Evolutionary conservation across 768 basidiomycete genomes (phyloP), one percentile per base, ranked within the genome.

Genomic region (Tylopilus subfusipes): DNA sequence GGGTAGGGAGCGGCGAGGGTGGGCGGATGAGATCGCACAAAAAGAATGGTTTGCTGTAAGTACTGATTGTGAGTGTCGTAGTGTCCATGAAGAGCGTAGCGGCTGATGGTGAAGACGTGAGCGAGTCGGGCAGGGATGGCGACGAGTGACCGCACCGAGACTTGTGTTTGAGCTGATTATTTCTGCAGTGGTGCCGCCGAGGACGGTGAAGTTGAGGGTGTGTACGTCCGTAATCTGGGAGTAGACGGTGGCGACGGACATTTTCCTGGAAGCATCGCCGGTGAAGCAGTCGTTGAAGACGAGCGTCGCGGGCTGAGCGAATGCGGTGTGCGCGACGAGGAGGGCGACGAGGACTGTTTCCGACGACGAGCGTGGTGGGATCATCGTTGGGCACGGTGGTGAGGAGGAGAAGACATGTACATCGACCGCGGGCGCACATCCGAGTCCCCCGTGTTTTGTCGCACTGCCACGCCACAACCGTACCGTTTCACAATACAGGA

Each of bases 21-120:
- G 93, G 90, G 25, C 86, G 84, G 40, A 98, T 73, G n/a, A 83
- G 78, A 24, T 79, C 68, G 70, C 96, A 98, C 57, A 98, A 76
- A 65, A 80, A 91, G 3, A 86, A 82, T 56, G 81, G 82, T 59
- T 87, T 86, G 44, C 77, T 78, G 71, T 80, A 88, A 56, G 87
- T 81, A 57, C 78, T 79, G 61, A 95, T 82, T 3, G 93, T 93
- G 47, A 95, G 81, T 21, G 93, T 81, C 50, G 82, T 79, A 2
- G 90, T 86, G 11, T 89, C 83, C 42, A 86, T 88, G 74, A 96
- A 95, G 39, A 97, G 79, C 9, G 93, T 97, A 18, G 93, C 92
- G 87, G 54, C 55, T 67, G 40, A 46, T 29, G 31, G 31, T 11
- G 48, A 47, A 63, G 57, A 13, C 2, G 21, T 56, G 44, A 59